A percentile compares a stretch with the other conserved stretches of the same genome.
Evolutionary conservation across 371 early-diverging fungal species (phyloP).

Genomic region (Mortierella sp.): DNA sequence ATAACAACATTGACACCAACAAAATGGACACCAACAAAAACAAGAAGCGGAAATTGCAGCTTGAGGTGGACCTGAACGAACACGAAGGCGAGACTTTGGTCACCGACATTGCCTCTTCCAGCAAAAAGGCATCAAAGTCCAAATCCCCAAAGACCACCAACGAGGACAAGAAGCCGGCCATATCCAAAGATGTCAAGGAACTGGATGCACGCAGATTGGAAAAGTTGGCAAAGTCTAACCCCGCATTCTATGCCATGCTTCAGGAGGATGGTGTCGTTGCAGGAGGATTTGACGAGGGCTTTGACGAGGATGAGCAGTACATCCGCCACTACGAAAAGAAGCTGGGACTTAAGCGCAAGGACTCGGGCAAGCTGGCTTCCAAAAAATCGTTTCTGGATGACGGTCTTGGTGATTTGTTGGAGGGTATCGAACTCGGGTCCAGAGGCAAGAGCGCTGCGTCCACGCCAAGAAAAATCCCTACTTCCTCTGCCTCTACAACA

Average conservation of each 20-base stretch:
- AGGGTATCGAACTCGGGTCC: conserved; percentile 62
- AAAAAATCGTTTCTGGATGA: conserved; percentile 75
- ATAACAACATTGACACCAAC: conserved; percentile 9
- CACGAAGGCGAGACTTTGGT: conserved; percentile 52
- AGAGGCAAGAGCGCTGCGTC: conserved; percentile 31
- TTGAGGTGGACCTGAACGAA: conserved; percentile 48
- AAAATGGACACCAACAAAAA: conserved; percentile 21
- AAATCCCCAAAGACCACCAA: conserved; percentile 13
- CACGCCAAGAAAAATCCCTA: neutral
- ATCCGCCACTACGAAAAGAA: conserved; percentile 85
- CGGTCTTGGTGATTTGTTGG: conserved; percentile 63
- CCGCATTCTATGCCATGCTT: conserved; percentile 76
- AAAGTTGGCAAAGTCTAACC: conserved; percentile 78
- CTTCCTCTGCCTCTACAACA: neutral
- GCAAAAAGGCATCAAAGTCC: conserved; percentile 17
- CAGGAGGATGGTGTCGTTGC: conserved; percentile 72
- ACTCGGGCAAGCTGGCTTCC: conserved; percentile 57
- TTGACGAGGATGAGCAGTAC: conserved; percentile 81
- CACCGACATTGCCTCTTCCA: conserved; percentile 19
- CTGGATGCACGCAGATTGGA: conserved; percentile 67
- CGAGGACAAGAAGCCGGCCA: neutral
- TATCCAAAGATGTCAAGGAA: conserved; percentile 20
- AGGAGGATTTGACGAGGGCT: conserved; percentile 54
- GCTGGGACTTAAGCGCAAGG: conserved; percentile 80
- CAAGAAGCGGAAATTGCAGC: conserved; percentile 37